A percentile compares a stretch with the other conserved stretches of the same genome.
These are phyloP conservation scores for Aspergillus tamarii DNA, from an alignment of 2,329 filamentous ascomycete species.

Conservation along the genomic window DNA sequence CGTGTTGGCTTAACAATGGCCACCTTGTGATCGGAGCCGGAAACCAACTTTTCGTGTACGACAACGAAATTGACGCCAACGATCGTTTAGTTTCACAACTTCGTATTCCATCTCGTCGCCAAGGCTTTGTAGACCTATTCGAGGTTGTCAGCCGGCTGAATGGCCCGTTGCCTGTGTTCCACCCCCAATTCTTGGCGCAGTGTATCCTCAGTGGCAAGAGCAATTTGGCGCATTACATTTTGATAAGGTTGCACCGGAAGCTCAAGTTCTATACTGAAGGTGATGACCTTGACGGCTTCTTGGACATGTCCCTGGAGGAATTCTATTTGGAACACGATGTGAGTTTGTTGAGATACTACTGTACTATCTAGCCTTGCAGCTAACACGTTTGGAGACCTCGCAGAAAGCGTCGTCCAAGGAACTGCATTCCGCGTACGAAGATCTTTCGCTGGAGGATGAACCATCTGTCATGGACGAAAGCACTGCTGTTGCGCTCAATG, in stretches of 20 bases:
- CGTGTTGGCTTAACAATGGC: constrained; percentile 84
- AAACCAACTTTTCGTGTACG: constrained; percentile 86
- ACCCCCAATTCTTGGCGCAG: constrained; percentile 87
- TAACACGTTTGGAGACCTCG: constrained; percentile 33
- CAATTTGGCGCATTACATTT: constrained; percentile 69
- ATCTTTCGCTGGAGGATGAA: constrained; percentile 56
- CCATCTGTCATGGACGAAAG: constrained; percentile 71
- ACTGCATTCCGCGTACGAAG: constrained; percentile 55
- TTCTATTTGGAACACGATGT: constrained; percentile 54
- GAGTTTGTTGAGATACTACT: constrained; percentile 19
- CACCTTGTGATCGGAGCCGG: constrained; percentile 86
- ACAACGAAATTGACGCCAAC: constrained; percentile 70
- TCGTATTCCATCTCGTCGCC: constrained; percentile 51
- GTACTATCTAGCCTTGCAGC: constrained; percentile 6
- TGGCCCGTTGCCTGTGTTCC: constrained; percentile 84
- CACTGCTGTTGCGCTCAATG: constrained; percentile 70
- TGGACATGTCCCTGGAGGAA: constrained; percentile 60
- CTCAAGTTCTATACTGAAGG: constrained; percentile 84
- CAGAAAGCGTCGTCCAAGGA: constrained; percentile 52
- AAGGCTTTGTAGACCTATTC: constrained; percentile 70
- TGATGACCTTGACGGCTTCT: constrained; percentile 76
- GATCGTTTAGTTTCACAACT: constrained; percentile 63
- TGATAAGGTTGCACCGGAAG: constrained; percentile 72
- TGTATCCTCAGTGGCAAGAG: constrained; percentile 82
- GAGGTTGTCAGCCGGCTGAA: constrained; percentile 82